Evolutionary conservation across 73 alveolate genomes (phyloP).

Genomic region (Paramecium caudatum): DNA sequence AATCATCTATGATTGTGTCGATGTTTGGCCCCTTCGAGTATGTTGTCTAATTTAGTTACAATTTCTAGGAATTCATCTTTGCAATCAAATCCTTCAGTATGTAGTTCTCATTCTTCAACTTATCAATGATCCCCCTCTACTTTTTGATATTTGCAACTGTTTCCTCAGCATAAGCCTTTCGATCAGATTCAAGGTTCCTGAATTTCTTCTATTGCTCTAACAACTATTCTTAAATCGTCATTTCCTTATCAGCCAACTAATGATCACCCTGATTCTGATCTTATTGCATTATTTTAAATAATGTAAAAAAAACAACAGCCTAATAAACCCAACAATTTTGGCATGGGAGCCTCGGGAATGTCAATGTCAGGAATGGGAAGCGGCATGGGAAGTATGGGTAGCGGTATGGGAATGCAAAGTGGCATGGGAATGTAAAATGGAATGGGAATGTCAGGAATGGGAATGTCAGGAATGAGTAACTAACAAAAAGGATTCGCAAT

Average conservation of each 20-base stretch:
- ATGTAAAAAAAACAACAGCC: no score
- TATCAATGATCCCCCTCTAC: conserved; percentile 84
- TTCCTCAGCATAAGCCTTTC: conserved; percentile 87
- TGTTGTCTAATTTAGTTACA: conserved; percentile 35
- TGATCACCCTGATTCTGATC: not conserved
- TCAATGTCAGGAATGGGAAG: not conserved
- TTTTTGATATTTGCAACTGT: conserved; percentile 85
- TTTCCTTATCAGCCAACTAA: not conserved
- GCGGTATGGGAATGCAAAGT: conserved; percentile 23
- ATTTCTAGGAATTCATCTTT: conserved; percentile 74
- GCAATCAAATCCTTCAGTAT: conserved; percentile 79
- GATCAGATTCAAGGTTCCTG: conserved; percentile 80
- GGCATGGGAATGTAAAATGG: conserved; percentile 4
- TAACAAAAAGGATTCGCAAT: not conserved
- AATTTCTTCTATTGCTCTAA: conserved; percentile 41
- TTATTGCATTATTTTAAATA: not conserved
- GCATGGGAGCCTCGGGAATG: conserved; percentile 23
- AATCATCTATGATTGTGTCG: conserved; percentile 69
- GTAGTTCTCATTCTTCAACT: conserved; percentile 82
- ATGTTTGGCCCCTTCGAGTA: conserved; percentile 74
- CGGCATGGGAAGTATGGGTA: not conserved
- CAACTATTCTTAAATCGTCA: not conserved
- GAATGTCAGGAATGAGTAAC: conserved; percentile 19
- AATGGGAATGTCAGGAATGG: conserved; percentile 10
- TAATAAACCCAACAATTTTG: conserved; percentile 2